These are phyloP conservation scores for Populus alba DNA, from an alignment of 345 rosid genomes.

Conservation along the genomic window DNA sequence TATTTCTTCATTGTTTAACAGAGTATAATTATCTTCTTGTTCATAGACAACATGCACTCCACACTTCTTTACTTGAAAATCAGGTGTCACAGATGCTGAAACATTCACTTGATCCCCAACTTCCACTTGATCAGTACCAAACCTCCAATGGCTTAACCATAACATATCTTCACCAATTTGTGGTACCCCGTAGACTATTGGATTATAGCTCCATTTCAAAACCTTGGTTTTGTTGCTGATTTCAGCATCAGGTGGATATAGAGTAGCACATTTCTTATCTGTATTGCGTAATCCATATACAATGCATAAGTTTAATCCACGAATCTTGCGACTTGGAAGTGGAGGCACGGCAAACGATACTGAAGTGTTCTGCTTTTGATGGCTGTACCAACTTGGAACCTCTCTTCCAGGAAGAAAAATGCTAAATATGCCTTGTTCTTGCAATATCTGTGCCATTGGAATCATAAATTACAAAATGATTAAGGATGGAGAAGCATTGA, in stretches of 20 bases:
- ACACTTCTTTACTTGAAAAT: not conserved
- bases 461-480: not conserved
- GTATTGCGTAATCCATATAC: not conserved
- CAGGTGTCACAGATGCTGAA: not conserved
- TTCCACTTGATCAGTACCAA: slow-evolving; percentile 5
- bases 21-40: not conserved
- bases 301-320: slow-evolving; percentile 4
- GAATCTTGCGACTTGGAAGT: not conserved
- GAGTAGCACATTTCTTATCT: not conserved
- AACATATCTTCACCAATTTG: not conserved
- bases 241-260: not conserved
- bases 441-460: not conserved
- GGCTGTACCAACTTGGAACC: slow-evolving; percentile 4
- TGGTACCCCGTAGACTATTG: not conserved
- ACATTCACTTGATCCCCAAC: slow-evolving; percentile 8
- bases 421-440: slow-evolving; percentile 5
- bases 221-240: not conserved
- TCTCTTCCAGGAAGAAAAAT: slow-evolving; percentile 10
- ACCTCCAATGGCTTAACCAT: slow-evolving; percentile 23
- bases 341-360: not conserved
- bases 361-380: not conserved
- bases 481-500: not conserved
- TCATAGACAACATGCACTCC: not conserved
- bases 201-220: not conserved
- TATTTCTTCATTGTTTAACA: not conserved